Base-by-base conservation (phyloP, 345 rosid genomes). In the Gossypium bickii region DNA sequence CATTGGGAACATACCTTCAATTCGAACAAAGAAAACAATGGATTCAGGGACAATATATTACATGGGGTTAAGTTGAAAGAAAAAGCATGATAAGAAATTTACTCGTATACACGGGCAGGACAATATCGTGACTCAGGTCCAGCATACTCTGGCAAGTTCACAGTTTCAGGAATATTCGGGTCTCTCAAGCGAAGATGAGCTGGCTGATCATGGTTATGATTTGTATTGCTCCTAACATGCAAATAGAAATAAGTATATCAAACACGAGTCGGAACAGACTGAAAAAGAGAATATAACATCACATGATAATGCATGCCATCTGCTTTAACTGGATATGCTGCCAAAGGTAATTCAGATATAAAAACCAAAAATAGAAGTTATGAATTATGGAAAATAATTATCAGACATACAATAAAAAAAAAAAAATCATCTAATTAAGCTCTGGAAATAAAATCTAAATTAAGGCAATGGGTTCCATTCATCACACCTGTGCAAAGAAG, bases 41-140 rank as follows among this genome's bases (percentile, higher is more conserved):
- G 3, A 27, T 52, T 68, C 12, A 74, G 48, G 38, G 27, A 48
- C 47, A 38, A 65, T 43, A 17, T 43, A 60, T 47, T 58, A 38
- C 45, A 69, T 72, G 55, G 76, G 71, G 62, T 52, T 2, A 43
- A 72, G 34, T 38, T 56, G n/a, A 57, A 62, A 58, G 24, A 74
- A 25, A 67, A 48, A 61, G 47, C 17, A 78, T 10, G 44, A 22
- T 6, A 69, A 52, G 70, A 75, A 68, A 69, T 60, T 87, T 88
- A 94, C 98, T 94, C 98, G 10, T 94, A 94, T 48, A 94, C 98
- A 80, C 93, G 93, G 60, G 97, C 98, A 74, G 97, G 98, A 78
- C 98, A 94, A 79, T 89, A 94, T 80, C 90, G 89, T 52, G 91
- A 88, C 83, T 94, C 98, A 12, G 95, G 98, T 70, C 85, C 97